Conservation (phyloP, 495 filamentous ascomycete species). For the Aspergillus ellipticus region DNA sequence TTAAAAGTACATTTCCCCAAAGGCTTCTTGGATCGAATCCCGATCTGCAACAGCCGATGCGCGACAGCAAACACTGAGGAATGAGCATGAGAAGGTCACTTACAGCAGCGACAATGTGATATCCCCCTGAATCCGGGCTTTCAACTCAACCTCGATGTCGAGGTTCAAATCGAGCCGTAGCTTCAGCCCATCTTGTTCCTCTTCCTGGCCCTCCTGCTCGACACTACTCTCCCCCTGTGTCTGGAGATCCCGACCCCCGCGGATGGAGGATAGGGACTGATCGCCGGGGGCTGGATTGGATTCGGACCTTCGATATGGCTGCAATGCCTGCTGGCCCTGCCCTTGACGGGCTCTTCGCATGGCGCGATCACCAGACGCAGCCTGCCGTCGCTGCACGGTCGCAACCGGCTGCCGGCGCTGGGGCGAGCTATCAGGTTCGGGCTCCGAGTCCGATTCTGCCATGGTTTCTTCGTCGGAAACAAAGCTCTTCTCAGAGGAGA, state of each 20-base stretch:
- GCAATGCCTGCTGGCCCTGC: too few species aligned
- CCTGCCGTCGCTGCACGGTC: background rate
- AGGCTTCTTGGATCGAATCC: background rate
- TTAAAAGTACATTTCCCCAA: background rate
- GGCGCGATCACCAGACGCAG: too few species aligned
- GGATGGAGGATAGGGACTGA: background rate
- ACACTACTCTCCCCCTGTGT: background rate
- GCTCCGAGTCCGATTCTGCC: too few species aligned
- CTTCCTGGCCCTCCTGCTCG: background rate
- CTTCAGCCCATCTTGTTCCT: conserved; percentile 33
- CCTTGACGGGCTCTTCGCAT: background rate
- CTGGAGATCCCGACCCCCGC: background rate
- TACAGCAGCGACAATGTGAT: conserved; percentile 72
- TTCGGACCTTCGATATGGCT: background rate
- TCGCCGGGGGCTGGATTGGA: background rate
- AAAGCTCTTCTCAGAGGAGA: too few species aligned
- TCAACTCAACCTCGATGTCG: conserved; percentile 74
- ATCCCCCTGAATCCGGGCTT: conserved; percentile 80
- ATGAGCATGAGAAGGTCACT: background rate
- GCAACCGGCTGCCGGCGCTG: too few species aligned
- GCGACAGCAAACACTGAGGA: background rate
- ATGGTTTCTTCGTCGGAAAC: too few species aligned
- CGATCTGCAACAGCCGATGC: background rate
- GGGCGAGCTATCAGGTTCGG: too few species aligned
- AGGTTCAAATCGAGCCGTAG: conserved; percentile 73